Evolutionary conservation across 495 filamentous ascomycete species (phyloP).

Genomic region (Durotheca rogersii): DNA sequence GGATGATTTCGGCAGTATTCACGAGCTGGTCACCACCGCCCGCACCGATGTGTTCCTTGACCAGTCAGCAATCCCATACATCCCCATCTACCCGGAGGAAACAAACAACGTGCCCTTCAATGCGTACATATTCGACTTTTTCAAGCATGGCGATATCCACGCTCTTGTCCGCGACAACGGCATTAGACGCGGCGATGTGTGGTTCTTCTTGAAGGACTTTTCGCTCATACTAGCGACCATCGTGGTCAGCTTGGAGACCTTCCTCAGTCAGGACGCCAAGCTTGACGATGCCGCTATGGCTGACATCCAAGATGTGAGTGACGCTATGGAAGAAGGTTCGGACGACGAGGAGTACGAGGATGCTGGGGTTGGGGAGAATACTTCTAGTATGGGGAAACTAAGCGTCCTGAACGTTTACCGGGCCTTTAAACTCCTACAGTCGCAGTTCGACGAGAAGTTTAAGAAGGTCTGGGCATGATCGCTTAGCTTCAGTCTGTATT

Average conservation of each 20-base stretch:
- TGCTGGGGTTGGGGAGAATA: conserved; percentile 29
- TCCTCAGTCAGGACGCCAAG: conserved; percentile 41
- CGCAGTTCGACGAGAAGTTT: conserved; percentile 68
- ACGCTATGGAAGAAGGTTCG: conserved; percentile 7
- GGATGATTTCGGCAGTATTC: conserved; percentile 61
- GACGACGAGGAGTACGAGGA: not conserved
- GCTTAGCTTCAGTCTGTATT: too few relatives aligned
- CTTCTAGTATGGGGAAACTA: conserved; percentile 3
- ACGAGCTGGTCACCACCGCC: conserved; percentile 61
- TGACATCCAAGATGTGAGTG: conserved; percentile 43
- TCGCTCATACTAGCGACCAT: conserved; percentile 69
- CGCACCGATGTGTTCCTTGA: conserved; percentile 71
- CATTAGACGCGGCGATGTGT: conserved; percentile 63
- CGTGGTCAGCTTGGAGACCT: conserved; percentile 56
- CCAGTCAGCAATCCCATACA: conserved; percentile 65
- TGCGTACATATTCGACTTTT: conserved; percentile 75
- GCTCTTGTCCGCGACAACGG: conserved; percentile 59
- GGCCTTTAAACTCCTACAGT: conserved; percentile 56
- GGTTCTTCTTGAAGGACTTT: conserved; percentile 70
- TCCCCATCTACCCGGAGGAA: conserved; percentile 58
- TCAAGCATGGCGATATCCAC: conserved; percentile 62
- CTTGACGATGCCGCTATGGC: conserved; percentile 43
- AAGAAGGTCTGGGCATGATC: conserved; percentile 53
- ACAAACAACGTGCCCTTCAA: conserved; percentile 53
- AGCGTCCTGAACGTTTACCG: conserved; percentile 51